These are phyloP conservation scores for Suhomyces coccinellae DNA, from an alignment of 1,139 yeast genomes.

Conservation along the genomic window DNA sequence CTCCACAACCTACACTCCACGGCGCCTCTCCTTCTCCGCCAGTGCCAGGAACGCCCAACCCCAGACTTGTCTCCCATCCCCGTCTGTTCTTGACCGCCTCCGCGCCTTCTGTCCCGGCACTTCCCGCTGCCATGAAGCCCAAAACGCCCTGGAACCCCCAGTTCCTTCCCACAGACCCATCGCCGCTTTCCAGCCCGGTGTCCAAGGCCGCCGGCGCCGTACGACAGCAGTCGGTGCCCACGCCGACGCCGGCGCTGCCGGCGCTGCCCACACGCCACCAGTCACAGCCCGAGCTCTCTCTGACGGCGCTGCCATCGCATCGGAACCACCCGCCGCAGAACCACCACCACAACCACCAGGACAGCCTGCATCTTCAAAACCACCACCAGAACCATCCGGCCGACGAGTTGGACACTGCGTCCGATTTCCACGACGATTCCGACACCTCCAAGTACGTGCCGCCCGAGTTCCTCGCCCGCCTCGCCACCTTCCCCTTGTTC, in stretches of 20 bases:
- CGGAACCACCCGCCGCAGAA: no score
- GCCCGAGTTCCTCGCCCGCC: slow-evolving; percentile 50
- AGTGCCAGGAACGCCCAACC: no score
- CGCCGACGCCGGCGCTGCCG: no score
- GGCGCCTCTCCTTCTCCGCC: no score
- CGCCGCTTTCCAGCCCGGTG: slow-evolving; percentile 12
- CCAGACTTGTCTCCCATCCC: no score
- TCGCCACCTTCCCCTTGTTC: slow-evolving; percentile 62
- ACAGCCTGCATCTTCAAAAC: no score
- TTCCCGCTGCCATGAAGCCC: slow-evolving; percentile 1
- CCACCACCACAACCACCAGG: no score
- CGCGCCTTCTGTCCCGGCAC: background rate
- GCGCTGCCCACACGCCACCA: background rate
- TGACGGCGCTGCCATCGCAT: background rate
- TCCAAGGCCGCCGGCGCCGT: slow-evolving; percentile 1
- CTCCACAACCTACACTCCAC: no score
- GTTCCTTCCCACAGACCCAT: slow-evolving; percentile 14
- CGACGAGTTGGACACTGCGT: slow-evolving; percentile 9
- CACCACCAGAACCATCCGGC: no score
- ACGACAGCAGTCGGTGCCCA: slow-evolving; percentile 1
- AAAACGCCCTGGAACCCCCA: slow-evolving; percentile 9
- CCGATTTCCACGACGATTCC: slow-evolving; percentile 8
- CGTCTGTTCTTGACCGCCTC: no score
- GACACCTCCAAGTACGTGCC: slow-evolving; percentile 35
- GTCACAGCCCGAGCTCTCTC: background rate